Evolutionary conservation across 2,329 filamentous ascomycete species (phyloP), one percentile per base, ranked within the genome.

Genomic region (Hawksworthiomyces lignivorus): DNA sequence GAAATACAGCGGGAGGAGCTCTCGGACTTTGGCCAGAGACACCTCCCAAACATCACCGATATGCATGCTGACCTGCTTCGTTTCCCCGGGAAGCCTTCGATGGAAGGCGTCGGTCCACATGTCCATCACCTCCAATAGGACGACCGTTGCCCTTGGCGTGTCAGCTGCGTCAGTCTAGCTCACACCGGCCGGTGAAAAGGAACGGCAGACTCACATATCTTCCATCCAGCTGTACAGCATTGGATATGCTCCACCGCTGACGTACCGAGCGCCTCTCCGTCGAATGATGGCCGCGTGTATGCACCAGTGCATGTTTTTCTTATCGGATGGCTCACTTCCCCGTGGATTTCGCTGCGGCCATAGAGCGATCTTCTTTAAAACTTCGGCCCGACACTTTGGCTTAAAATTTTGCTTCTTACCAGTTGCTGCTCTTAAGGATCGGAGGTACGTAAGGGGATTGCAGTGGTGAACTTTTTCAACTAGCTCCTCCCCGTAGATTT

Each of bases 231-330:
- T 4, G 36, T 48, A 48, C 11, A 4, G 7, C 3, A 38, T 27
- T 4, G 12, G 26, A 3, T 18, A 7, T 4, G 7, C 9, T 2
- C 45, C 45, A 10, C 15, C 21, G 29, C 47, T 46, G 3, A 26
- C 20, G 21, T 46, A 48, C 5, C 18, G 17, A 2, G 11, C 17
- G 11, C 47, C 47, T 2, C n/a, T 2, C 5, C 44, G 38, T 2
- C 38, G 41, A 12, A 46, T 35, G 17, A 44, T 48, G 12, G 47
- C 47, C 3, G 18, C 20, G 8, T 48, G 44, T 5, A 41, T 48
- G 6, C 15, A 3, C 38, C 38, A 46, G n/a, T 43, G 30, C 7
- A 48, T 38, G 17, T 18, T 31, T 4, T 35, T 35, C 4, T 35
- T 26, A 7, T 18, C 30, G 3, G 8, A 8, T n/a, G 30, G n/a